Percentiles rank a stretch among this genome's conserved stretches.
phyloP scores from a whole-genome alignment of 768 basidiomycete species.

The Boletus speciosus region DNA sequence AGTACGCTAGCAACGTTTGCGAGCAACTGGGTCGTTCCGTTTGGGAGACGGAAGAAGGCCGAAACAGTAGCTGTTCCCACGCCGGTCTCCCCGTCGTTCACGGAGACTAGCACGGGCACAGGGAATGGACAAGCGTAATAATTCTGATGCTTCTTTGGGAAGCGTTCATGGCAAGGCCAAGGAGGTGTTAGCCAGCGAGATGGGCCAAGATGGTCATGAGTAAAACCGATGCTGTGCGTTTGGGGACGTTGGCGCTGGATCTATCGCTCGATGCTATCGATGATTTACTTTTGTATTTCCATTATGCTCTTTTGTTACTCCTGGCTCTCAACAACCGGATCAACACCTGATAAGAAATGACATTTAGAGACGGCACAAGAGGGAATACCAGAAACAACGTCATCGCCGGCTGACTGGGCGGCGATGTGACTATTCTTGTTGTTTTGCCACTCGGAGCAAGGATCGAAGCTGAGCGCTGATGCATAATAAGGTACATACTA shows the following conservation, averaged over 20 bases:
- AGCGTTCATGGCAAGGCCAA: slow-evolving; percentile 1
- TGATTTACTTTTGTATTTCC: not conserved
- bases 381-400: no score
- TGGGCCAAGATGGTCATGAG: slow-evolving; percentile 29
- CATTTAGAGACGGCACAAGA: no score
- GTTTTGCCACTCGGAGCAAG: no score
- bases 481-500: no score
- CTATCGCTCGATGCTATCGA: not conserved
- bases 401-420: no score
- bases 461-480: no score
- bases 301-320: not conserved
- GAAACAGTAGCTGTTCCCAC: slow-evolving; percentile 6
- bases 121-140: slow-evolving; percentile 18
- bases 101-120: slow-evolving; percentile 16
- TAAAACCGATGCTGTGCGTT: not conserved
- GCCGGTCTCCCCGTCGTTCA: slow-evolving; percentile 3
- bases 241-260: not conserved
- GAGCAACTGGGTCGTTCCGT: slow-evolving; percentile 62
- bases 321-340: no score
- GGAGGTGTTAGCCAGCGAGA: slow-evolving; percentile 39
- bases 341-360: no score
- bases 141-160: slow-evolving; percentile 16
- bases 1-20: slow-evolving; percentile 56
- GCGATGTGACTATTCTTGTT: no score
- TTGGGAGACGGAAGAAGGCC: slow-evolving; percentile 50